Base-by-base conservation (phyloP, 2,329 filamentous ascomycete species). In the Botryosphaeria dothidea region DNA sequence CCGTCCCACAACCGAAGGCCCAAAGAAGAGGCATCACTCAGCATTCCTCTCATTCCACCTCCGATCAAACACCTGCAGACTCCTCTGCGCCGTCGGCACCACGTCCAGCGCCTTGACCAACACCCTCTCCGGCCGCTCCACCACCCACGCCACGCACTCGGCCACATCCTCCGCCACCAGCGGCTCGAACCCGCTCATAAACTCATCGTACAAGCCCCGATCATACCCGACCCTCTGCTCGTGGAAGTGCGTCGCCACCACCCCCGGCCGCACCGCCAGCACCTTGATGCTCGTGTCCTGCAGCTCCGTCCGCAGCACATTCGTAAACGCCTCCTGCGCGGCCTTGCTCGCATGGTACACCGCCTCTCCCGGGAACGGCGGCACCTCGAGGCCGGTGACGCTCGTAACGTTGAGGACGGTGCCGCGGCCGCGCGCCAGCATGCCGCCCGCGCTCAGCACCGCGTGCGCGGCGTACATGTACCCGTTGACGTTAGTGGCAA, bases 401-500 rank as follows among this genome's bases (percentile, higher is more conserved):
- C 79, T 82, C 0, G 83, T 82, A 13, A 84, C 71, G 66, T 84
- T 84, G 0, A 85, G 67, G 27, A 84, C 83, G 1, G 80, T 83
- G 1, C 81, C 81, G 13, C 67, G 65, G 31, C 77, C 77, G 0
- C 73, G 70, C 9, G 71, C 67, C 65, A 79, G 74, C 76, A 82
- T 82, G 29, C 73, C 74, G 56, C 56, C 56, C 3, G 72, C 70
- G 49, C 83, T 84, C 2, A 84, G 74, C 0, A 80, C 80, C 0
- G 79, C 75, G 66, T 84, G 77, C 0, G 81, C 78, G 0, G 76
- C 76, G 52, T 77, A 81, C 78, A 84, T 82, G 68, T 77, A 74
- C 2, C 83, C 82, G 64, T 79, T 79, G 65, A 84, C 77, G 66
- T 84, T 84, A 0, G 82, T 84, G 46, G 72, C 71, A 48, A 78